phyloP scores from a whole-genome alignment of 1,284 basidiomycete species.

The Gymnopus androsaceus region DNA sequence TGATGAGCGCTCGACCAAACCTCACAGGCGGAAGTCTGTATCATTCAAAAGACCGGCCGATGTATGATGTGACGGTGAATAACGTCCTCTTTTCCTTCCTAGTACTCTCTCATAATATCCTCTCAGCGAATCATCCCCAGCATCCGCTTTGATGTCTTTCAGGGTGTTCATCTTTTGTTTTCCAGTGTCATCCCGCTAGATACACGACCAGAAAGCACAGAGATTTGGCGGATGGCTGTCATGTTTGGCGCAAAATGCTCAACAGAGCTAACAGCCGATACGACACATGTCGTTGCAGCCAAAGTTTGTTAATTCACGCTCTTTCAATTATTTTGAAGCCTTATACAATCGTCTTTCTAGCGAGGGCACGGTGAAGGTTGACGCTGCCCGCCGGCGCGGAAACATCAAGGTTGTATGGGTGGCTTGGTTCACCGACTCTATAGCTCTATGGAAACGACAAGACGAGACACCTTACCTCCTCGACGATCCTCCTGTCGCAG shows the following conservation, averaged over 20 bases:
- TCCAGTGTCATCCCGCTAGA: constrained; percentile 93
- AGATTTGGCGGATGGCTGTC: constrained; percentile 86
- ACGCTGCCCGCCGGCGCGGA: constrained; percentile 69
- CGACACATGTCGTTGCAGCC: constrained; percentile 91
- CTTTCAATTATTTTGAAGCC: background rate
- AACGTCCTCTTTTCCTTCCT: background rate
- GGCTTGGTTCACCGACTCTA: constrained; percentile 85
- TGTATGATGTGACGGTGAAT: constrained; percentile 67
- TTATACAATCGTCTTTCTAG: constrained; percentile 39
- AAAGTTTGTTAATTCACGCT: constrained; percentile 51
- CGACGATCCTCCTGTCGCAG: constrained; percentile 43
- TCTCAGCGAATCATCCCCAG: constrained; percentile 78
- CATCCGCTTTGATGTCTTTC: constrained; percentile 76
- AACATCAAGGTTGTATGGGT: constrained; percentile 84
- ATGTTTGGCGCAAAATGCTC: constrained; percentile 88
- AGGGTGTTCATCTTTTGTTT: constrained; percentile 83
- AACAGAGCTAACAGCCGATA: constrained; percentile 62
- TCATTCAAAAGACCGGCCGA: constrained; percentile 26
- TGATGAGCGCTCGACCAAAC: constrained; percentile 44
- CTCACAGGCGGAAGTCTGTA: constrained; percentile 30
- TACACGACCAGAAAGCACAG: constrained; percentile 74
- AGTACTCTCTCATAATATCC: constrained; percentile 6
- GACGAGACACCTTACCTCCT: constrained; percentile 74
- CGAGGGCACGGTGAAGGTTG: constrained; percentile 90
- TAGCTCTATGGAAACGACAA: constrained; percentile 78